Evolutionary conservation across 352 stramenopile species (phyloP).

Genomic region (Phytophthora cryptogea): DNA sequence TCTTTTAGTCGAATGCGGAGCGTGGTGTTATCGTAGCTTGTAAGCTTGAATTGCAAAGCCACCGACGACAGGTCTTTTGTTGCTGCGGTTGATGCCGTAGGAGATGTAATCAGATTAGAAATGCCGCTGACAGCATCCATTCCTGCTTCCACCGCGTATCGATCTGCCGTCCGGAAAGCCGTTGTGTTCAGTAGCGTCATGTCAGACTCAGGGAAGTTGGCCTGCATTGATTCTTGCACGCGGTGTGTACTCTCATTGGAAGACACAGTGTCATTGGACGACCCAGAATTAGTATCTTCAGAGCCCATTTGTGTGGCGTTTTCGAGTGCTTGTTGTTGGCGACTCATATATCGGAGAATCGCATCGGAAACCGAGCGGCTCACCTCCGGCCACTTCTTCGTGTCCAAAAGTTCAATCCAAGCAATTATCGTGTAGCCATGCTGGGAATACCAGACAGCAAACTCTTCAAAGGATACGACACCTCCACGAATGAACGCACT

Average conservation of each 20-base stretch:
- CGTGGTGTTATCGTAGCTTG: slow-evolving; percentile 79
- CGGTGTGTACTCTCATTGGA: slow-evolving; percentile 60
- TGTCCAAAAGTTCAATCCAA: slow-evolving; percentile 86
- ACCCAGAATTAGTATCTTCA: slow-evolving; percentile 51
- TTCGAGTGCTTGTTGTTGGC: slow-evolving; percentile 65
- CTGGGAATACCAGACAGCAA: slow-evolving; percentile 85
- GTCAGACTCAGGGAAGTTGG: slow-evolving; percentile 48
- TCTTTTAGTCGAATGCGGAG: slow-evolving; percentile 86
- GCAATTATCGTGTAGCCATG: slow-evolving; percentile 84
- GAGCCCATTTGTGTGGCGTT: slow-evolving; percentile 42
- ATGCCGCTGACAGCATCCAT: slow-evolving; percentile 70
- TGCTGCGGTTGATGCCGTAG: slow-evolving; percentile 43
- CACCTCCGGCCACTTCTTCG: slow-evolving; percentile 85
- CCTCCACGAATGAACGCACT: slow-evolving; percentile 74
- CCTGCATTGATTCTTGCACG: slow-evolving; percentile 46
- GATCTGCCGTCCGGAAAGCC: slow-evolving; percentile 36
- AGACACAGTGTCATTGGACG: slow-evolving; percentile 69
- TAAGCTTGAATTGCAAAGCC: slow-evolving; percentile 88
- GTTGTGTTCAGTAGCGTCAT: slow-evolving; percentile 42
- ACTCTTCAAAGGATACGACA: slow-evolving; percentile 85
- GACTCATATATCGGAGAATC: slow-evolving; percentile 78
- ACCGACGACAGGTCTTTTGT: slow-evolving; percentile 70
- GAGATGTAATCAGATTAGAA: slow-evolving; percentile 62
- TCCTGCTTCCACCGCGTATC: slow-evolving; percentile 39
- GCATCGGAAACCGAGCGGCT: slow-evolving; percentile 61